Conservation (phyloP, 441 rosid species). For the Pelargonium australe region DNA sequence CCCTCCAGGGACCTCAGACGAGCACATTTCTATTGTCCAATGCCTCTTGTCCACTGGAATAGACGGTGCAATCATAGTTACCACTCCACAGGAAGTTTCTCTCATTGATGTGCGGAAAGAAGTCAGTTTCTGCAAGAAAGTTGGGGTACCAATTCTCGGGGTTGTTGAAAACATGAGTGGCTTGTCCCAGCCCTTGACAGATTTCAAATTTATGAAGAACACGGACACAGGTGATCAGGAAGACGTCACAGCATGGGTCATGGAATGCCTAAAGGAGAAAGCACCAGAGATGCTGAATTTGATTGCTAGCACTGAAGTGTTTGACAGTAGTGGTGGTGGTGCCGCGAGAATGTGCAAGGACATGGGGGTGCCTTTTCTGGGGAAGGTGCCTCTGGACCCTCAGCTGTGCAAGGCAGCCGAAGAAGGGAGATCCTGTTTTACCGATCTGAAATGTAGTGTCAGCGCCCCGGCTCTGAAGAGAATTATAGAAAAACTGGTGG, state of each 20-base stretch:
- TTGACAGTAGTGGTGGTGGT: constrained; percentile 84
- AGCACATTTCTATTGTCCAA: constrained; percentile 85
- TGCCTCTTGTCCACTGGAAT: constrained; percentile 76
- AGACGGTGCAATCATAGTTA: constrained; percentile 86
- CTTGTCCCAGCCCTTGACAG: constrained; percentile 58
- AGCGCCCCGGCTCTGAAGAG: constrained; percentile 65
- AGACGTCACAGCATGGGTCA: constrained; percentile 51
- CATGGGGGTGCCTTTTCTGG: constrained; percentile 79
- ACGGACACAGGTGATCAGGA: constrained; percentile 43
- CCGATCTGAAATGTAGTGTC: constrained; percentile 47
- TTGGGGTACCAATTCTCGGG: constrained; percentile 79
- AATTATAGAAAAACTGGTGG: constrained; percentile 50
- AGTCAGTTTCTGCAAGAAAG: constrained; percentile 91
- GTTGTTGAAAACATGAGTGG: constrained; percentile 99
- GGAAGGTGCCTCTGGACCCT: constrained; percentile 91
- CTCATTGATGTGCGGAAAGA: constrained; percentile 87
- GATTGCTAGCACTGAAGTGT: constrained; percentile 60
- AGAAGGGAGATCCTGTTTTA: constrained; percentile 83
- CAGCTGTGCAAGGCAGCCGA: constrained; percentile 90
- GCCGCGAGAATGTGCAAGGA: constrained; percentile 75
- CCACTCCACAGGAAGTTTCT: constrained; percentile 89
- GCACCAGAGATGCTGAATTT: constrained; percentile 67
- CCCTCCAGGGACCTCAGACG: constrained; percentile 93
- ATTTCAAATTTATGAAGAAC: constrained; percentile 51
- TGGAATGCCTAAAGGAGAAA: constrained; percentile 47